Base-by-base conservation (phyloP, 345 rosid genomes). In the Luvunga scandens region DNA sequence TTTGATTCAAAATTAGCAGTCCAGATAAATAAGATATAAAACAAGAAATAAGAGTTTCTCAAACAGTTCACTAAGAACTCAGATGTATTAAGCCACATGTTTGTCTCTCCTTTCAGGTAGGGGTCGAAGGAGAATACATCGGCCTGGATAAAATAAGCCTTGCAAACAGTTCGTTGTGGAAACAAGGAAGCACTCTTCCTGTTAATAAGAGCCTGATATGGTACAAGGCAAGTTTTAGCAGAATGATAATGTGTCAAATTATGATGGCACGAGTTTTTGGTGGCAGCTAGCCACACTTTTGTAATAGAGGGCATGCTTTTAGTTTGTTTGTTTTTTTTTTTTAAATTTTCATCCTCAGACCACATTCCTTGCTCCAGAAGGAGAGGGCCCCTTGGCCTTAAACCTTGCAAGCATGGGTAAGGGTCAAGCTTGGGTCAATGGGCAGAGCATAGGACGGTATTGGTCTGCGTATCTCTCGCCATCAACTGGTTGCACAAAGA, bases 401-500 rank as follows among this genome's bases (percentile, higher is more conserved):
- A 85, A 91, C 69, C 91, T 91, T 28, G 28, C 90, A 57, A 79
- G 90, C 84, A 89, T 91, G 92, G 91, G 92, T 56, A 91, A 91
- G 78, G 91, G 94, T 71, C 89, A 89, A 82, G 94, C 91, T 25
- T 89, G 92, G 94, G 84, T 91, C 31, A 89, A 91, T 14, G 91
- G 92, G 28, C 84, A 86, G 65, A 82, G 86, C 78, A 84, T 88
- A 18, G 91, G 94, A 18, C 84, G 89, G 71, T 89, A 91, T 80
- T 91, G 94, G 92, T 82, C 88, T 0, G 85, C 88, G 19, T 86
- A 89, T 83, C 89, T 83, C 53, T 83, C 92, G 7, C 88, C 89
- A 1, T 12, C 85, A 22, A 80, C 77, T 0, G 89, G 90, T 72
- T 89, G 92, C 71, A 80, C 78, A 13, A 75, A 86, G 22, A 76